phyloP scores from a whole-genome alignment of 805 yeast species.

The Lipomyces oligophaga region DNA sequence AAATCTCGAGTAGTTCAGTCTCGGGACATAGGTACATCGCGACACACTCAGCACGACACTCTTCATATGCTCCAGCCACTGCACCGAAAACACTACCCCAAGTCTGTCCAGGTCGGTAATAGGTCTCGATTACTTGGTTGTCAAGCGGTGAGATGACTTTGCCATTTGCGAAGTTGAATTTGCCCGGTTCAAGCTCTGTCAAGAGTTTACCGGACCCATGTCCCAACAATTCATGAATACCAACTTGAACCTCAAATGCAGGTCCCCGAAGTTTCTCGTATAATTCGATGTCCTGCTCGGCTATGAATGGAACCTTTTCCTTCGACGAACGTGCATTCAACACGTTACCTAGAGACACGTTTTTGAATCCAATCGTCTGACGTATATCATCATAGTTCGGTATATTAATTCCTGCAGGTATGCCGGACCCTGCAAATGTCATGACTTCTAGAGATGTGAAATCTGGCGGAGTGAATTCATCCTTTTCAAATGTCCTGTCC shows the following conservation, averaged over 20 bases:
- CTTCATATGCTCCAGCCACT: slow-evolving; percentile 83
- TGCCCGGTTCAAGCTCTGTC: slow-evolving; percentile 54
- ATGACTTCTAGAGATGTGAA: slow-evolving; percentile 86
- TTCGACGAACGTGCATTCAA: slow-evolving; percentile 68
- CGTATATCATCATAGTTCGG: slow-evolving; percentile 91
- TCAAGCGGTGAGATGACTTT: slow-evolving; percentile 60
- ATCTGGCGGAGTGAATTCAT: slow-evolving; percentile 85
- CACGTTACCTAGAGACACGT: slow-evolving; percentile 84
- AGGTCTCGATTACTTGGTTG: slow-evolving; percentile 60
- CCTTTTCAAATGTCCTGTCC: slow-evolving; percentile 73
- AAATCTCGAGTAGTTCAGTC: slow-evolving; percentile 62
- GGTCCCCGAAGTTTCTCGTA: slow-evolving; percentile 60
- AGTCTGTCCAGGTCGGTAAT: slow-evolving; percentile 75
- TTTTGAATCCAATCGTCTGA: slow-evolving; percentile 78
- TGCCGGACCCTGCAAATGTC: slow-evolving; percentile 84
- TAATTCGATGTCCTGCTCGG: slow-evolving; percentile 49
- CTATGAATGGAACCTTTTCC: slow-evolving; percentile 64
- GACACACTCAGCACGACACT: slow-evolving; percentile 88
- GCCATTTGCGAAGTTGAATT: slow-evolving; percentile 59
- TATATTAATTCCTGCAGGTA: slow-evolving; percentile 90
- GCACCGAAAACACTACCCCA: slow-evolving; percentile 87
- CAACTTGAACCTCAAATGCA: slow-evolving; percentile 90
- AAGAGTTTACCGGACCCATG: slow-evolving; percentile 87
- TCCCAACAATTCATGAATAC: slow-evolving; percentile 85
- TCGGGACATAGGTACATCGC: slow-evolving; percentile 77